These are phyloP conservation scores for Tricholomella constricta DNA, from an alignment of 768 basidiomycete genomes.

Conservation along the genomic window DNA sequence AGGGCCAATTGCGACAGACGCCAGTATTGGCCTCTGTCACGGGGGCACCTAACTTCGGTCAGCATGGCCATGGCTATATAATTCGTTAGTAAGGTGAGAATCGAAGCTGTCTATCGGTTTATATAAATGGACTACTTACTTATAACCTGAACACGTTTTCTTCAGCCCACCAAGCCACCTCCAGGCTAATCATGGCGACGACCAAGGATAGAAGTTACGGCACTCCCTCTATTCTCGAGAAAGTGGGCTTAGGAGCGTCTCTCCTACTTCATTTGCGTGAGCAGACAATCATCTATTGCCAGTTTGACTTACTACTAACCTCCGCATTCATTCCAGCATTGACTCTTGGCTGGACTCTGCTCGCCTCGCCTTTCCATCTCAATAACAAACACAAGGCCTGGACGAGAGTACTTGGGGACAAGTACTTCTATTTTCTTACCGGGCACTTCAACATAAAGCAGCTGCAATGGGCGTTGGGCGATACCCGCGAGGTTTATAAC, in stretches of 20 bases:
- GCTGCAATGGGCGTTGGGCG: conserved; percentile 25
- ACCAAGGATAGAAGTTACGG: conserved; percentile 15
- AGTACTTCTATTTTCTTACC: conserved; percentile 14
- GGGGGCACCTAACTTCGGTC: no score
- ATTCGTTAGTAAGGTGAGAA: background rate
- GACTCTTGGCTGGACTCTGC: conserved; percentile 21
- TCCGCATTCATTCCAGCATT: conserved; percentile 15
- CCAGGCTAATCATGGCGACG: conserved; percentile 8
- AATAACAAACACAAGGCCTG: conserved; percentile 25
- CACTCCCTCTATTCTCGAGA: conserved; percentile 15
- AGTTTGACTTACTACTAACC: background rate
- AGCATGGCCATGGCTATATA: no score
- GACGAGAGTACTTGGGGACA: conserved; percentile 23
- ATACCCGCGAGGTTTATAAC: conserved; percentile 23
- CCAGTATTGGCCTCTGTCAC: no score
- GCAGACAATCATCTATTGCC: background rate
- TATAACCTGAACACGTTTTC: background rate
- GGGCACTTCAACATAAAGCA: conserved; percentile 20
- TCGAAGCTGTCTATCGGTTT: background rate
- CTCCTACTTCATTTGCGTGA: conserved; percentile 14
- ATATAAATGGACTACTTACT: no score
- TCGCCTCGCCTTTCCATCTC: conserved; percentile 22
- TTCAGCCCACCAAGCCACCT: background rate
- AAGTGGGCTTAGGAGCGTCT: conserved; percentile 2
- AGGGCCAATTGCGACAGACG: no score